Conservation (phyloP, 768 basidiomycete species). For the Termitomyces sp. region DNA sequence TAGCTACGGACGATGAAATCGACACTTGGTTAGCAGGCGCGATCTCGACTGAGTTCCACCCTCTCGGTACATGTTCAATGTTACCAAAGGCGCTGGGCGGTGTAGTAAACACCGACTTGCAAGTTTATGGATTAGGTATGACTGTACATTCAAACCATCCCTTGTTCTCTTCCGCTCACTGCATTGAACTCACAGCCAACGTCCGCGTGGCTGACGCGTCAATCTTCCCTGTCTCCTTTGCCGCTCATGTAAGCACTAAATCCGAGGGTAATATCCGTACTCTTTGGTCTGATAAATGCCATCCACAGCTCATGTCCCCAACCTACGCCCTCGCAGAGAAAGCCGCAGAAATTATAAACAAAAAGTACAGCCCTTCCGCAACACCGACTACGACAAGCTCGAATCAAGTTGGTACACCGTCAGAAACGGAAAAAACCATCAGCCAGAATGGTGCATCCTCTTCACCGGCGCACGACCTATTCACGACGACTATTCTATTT, state of each 20-base stretch:
- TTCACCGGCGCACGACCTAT: neutral
- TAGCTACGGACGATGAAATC: conserved; percentile 51
- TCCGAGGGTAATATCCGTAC: neutral
- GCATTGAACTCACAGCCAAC: conserved; percentile 25
- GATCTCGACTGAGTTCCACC: conserved; percentile 56
- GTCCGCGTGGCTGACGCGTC: conserved; percentile 31
- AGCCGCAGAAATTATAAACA: conserved; percentile 3
- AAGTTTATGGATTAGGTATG: conserved; percentile 45
- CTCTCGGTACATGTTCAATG: conserved; percentile 53
- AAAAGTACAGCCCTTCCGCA: neutral
- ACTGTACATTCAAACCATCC: neutral
- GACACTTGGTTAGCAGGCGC: conserved; percentile 41
- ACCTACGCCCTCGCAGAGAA: conserved; percentile 10
- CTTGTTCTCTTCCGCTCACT: neutral
- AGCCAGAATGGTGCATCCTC: neutral
- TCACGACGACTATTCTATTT: neutral
- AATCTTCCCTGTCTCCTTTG: conserved; percentile 18
- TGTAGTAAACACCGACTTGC: conserved; percentile 50
- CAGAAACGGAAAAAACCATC: neutral
- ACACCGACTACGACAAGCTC: neutral
- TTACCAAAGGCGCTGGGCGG: conserved; percentile 48
- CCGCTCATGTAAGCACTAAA: conserved; percentile 17
- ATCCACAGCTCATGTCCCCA: conserved; percentile 3
- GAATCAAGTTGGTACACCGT: neutral
- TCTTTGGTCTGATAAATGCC: neutral